Evolutionary conservation across 352 stramenopile species (phyloP).

Genomic region (Phytophthora hybrid): DNA sequence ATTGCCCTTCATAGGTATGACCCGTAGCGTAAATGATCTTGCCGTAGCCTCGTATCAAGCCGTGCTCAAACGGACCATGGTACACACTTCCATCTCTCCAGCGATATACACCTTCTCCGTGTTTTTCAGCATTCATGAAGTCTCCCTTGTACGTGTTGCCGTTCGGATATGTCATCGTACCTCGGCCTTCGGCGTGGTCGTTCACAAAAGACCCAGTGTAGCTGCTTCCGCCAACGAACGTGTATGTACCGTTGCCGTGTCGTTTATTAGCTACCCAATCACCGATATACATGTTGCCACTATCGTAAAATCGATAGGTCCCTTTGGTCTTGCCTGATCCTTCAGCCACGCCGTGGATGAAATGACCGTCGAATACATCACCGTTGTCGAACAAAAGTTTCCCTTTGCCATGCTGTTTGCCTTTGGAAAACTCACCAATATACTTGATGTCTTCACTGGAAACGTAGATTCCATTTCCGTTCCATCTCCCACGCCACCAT

Average conservation of each 20-base stretch:
- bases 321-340: slow-evolving; percentile 64
- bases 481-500: slow-evolving; percentile 72
- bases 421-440: slow-evolving; percentile 66
- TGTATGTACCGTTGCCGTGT: slow-evolving; percentile 77
- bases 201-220: slow-evolving; percentile 68
- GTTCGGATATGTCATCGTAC: slow-evolving; percentile 85
- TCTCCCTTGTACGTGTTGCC: slow-evolving; percentile 84
- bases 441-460: slow-evolving; percentile 77
- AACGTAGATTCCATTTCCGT: slow-evolving; percentile 69
- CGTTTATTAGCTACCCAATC: slow-evolving; percentile 72
- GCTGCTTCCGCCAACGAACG: slow-evolving; percentile 62
- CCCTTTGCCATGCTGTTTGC: slow-evolving; percentile 67
- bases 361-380: slow-evolving; percentile 80
- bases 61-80: slow-evolving; percentile 71
- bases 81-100: slow-evolving; percentile 89
- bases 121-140: slow-evolving; percentile 73
- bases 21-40: slow-evolving; percentile 69
- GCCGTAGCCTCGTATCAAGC: slow-evolving; percentile 70
- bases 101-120: slow-evolving; percentile 59
- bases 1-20: slow-evolving; percentile 71
- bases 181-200: slow-evolving; percentile 79
- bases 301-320: slow-evolving; percentile 70
- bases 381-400: slow-evolving; percentile 81
- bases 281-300: slow-evolving; percentile 75
- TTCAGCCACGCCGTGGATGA: slow-evolving; percentile 56